Evolutionary conservation across 164 flowering plant genomes (phyloP), one percentile per base, ranked within the genome.

Genomic region (Nymphaea colorata): DNA sequence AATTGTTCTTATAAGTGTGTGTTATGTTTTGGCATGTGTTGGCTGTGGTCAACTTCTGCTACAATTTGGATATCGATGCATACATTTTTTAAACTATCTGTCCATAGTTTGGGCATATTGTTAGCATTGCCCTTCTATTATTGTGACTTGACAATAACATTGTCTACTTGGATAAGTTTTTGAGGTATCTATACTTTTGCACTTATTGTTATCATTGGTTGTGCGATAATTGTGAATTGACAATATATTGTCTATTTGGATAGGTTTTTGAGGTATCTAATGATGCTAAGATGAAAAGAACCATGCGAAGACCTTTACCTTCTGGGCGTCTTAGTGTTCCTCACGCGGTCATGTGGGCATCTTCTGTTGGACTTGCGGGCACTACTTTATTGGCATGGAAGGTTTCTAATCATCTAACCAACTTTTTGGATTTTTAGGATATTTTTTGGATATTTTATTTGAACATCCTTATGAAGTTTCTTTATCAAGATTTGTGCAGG

Each of bases 201-300:
- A 51, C 14, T 51, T 51, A 51, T 51, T 8, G 57, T 51, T 51
- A 51, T 25, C 57, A 51, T 51, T 8, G 8, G 8, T 51, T 51
- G 57, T 51, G 14, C 57, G 5, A 3, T 15, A 51, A 10, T 51
- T 51, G 36, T 25, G 57, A 5, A 51, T 51, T 51, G 57, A 51
- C 3, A 15, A 3, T 51, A 5, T 25, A 5, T 14, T 2, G 57
- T 51, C 57, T 10, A 51, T 51, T 51, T 51, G 57, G 57, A 51
- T 73, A 93, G 97, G 90, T 88, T 42, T 89, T 91, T 79, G 98
- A 94, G 80, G 79, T 79, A 69, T 79, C 65, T 2, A 91, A 94
- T 79, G 98, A 94, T 83, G 90, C 96, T 65, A 84, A 77, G 79
- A 94, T 94, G 98, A 94, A 89, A 75, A 80, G 98, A 81, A 94